Evolutionary conservation across 1,284 basidiomycete species (phyloP).

Genomic region (Cryptococcus sp.): DNA sequence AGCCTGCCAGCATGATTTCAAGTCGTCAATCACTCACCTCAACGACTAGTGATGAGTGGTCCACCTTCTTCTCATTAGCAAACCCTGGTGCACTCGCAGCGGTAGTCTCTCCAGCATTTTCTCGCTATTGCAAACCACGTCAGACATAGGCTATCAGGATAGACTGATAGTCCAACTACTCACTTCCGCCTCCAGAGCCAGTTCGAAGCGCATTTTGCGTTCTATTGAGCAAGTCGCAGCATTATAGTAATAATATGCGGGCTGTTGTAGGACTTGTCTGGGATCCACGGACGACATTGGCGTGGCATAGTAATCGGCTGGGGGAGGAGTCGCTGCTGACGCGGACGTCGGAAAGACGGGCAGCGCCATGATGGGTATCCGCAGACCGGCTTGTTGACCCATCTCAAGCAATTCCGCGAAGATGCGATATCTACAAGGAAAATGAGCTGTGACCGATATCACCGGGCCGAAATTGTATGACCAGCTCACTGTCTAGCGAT

Average conservation of each 20-base stretch:
- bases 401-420: constrained; percentile 85
- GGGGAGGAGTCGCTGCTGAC: constrained; percentile 18
- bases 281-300: constrained; percentile 48
- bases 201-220: constrained; percentile 67
- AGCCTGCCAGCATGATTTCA: neutral
- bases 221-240: constrained; percentile 79
- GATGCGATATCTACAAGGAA: constrained; percentile 69
- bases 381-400: constrained; percentile 68
- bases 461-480: constrained; percentile 59
- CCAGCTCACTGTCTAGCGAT: constrained; percentile 79
- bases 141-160: constrained; percentile 1
- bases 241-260: constrained; percentile 87
- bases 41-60: constrained; percentile 75
- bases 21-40: constrained; percentile 60
- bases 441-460: constrained; percentile 41
- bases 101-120: constrained; percentile 25
- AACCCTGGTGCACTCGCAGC: constrained; percentile 57
- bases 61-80: constrained; percentile 82
- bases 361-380: constrained; percentile 60
- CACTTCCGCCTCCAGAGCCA: constrained; percentile 64
- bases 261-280: constrained; percentile 70
- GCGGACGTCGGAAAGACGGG: constrained; percentile 39
- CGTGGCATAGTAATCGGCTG: constrained; percentile 46
- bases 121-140: constrained; percentile 15
- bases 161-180: constrained; percentile 20